phyloP scores from a whole-genome alignment of 352 stramenopile genomes.

The Phytophthora crassamura region DNA sequence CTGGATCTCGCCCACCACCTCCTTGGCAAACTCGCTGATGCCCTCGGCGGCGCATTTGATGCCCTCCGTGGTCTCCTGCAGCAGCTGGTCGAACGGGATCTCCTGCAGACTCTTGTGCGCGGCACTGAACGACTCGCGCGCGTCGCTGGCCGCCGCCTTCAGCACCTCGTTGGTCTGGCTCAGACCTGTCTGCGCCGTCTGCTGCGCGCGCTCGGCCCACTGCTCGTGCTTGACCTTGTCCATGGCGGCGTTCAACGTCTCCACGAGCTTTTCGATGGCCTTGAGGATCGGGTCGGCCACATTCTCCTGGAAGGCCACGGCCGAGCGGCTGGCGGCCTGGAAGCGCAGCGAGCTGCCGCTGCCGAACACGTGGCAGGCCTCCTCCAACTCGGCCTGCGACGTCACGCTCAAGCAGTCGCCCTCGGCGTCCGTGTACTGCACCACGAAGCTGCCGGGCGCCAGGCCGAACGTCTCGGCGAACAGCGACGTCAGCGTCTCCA shows the following conservation, averaged over 20 bases:
- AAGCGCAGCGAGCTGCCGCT: constrained; percentile 70
- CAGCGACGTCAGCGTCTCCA: constrained; percentile 55
- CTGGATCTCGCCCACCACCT: constrained; percentile 79
- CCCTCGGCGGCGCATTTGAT: constrained; percentile 81
- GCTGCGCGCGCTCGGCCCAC: constrained; percentile 66
- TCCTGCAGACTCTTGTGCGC: constrained; percentile 74
- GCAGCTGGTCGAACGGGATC: constrained; percentile 83
- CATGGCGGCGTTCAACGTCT: constrained; percentile 78
- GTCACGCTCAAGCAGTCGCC: constrained; percentile 76
- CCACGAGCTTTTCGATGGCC: constrained; percentile 84
- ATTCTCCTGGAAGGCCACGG: constrained; percentile 80
- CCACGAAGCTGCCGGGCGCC: constrained; percentile 50
- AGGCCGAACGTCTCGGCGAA: constrained; percentile 74
- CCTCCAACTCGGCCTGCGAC: constrained; percentile 70
- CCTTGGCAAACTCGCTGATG: constrained; percentile 79
- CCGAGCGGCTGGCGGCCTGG: constrained; percentile 59
- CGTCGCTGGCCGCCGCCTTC: constrained; percentile 60
- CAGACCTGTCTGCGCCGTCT: constrained; percentile 57
- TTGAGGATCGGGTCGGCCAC: constrained; percentile 83
- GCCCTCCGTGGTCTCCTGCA: constrained; percentile 80
- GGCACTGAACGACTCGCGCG: constrained; percentile 57
- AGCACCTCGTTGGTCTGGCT: constrained; percentile 73
- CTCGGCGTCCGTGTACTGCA: constrained; percentile 87
- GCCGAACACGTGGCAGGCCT: constrained; percentile 69
- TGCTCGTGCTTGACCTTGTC: constrained; percentile 87